Evolutionary conservation across 306 rosid species (phyloP).

Genomic region (Canavalia ensiformis): DNA sequence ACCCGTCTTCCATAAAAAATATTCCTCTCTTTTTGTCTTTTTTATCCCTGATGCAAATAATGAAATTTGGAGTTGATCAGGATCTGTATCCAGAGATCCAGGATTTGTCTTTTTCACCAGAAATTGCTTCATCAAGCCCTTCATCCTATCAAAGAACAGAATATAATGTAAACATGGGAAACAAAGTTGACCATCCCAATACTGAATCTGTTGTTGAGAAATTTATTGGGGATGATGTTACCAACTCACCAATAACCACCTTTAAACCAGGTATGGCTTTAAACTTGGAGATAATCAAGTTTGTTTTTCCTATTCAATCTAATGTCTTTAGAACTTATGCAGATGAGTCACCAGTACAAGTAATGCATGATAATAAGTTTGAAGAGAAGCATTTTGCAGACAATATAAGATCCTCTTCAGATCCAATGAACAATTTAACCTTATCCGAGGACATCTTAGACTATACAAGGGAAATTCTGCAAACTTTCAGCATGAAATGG

Average conservation of each 20-base stretch:
- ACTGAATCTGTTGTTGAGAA: conserved; percentile 49
- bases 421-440: conserved; percentile 34
- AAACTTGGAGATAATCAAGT: not conserved
- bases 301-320: conserved; percentile 1
- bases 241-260: conserved; percentile 38
- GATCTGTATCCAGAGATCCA: conserved; percentile 54
- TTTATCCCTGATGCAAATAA: conserved; percentile 35
- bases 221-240: conserved; percentile 45
- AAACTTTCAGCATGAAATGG: conserved; percentile 60
- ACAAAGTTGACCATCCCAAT: conserved; percentile 47
- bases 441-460: conserved; percentile 52
- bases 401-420: conserved; percentile 40
- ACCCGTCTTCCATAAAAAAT: not conserved
- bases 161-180: conserved; percentile 41
- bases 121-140: conserved; percentile 54
- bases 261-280: conserved; percentile 56
- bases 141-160: conserved; percentile 46
- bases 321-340: conserved; percentile 44
- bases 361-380: not conserved
- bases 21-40: not conserved
- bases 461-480: conserved; percentile 52
- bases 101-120: conserved; percentile 45
- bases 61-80: conserved; percentile 49
- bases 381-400: conserved; percentile 50
- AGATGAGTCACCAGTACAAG: conserved; percentile 54